Evolutionary conservation across 2,329 filamentous ascomycete species (phyloP).

Genomic region (Paecilomyces formosus): DNA sequence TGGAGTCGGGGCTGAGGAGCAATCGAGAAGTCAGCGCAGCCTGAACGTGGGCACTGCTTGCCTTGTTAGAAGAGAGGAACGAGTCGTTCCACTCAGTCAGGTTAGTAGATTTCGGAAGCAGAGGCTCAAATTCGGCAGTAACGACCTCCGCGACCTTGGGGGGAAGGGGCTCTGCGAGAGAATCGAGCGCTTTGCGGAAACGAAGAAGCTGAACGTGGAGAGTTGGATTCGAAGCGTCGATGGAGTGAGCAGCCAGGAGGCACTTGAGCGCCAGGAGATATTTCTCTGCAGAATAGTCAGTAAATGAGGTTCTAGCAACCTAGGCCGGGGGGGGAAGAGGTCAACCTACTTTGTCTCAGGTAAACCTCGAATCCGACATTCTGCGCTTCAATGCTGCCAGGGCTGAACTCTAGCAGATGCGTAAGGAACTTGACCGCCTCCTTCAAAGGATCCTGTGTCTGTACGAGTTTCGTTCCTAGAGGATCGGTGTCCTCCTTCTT

Average conservation of each 20-base stretch:
- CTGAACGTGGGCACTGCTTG: conserved; percentile 56
- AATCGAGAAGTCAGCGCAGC: conserved; percentile 55
- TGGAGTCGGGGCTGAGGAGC: conserved; percentile 51
- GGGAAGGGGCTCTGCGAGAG: conserved; percentile 52
- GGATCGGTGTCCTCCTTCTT: conserved; percentile 93
- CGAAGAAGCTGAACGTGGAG: conserved; percentile 68
- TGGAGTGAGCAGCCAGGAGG: conserved; percentile 62
- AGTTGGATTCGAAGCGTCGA: conserved; percentile 62
- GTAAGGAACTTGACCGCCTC: conserved; percentile 81
- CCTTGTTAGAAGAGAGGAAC: conserved; percentile 56
- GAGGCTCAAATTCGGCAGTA: conserved; percentile 57
- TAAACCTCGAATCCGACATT: conserved; percentile 85
- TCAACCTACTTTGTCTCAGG: conserved; percentile 65
- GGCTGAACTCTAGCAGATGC: conserved; percentile 74
- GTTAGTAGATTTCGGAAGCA: conserved; percentile 50
- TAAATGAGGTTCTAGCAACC: conserved; percentile 16
- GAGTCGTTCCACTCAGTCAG: conserved; percentile 59
- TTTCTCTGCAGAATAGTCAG: conserved; percentile 55
- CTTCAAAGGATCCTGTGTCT: conserved; percentile 73
- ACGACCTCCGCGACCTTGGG: conserved; percentile 62
- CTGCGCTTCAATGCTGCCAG: conserved; percentile 74
- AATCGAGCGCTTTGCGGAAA: conserved; percentile 58
- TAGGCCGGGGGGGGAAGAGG: background rate
- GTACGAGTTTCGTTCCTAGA: conserved; percentile 67
- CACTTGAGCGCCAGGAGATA: conserved; percentile 81